Base-by-base conservation (phyloP, 768 basidiomycete species). In the Wakefieldia striispora region DNA sequence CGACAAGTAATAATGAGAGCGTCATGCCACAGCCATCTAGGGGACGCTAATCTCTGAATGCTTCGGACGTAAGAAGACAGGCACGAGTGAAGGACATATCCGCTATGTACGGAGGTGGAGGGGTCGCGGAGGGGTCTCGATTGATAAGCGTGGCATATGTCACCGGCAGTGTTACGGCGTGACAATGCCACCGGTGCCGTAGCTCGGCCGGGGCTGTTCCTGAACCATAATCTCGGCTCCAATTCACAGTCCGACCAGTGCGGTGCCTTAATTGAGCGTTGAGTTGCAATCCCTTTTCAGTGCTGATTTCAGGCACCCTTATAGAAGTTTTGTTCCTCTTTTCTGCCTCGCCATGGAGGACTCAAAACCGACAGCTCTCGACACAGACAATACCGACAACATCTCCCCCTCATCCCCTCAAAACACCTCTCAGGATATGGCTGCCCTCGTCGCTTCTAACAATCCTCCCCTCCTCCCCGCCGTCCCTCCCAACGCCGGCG, bases 181-280 rank as follows among this genome's bases (percentile, higher is more conserved):
- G 58, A 50, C 54, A 59, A 51, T 57, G 53, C 49, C 44, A 45
- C 59, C 66, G 68, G 66, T 69, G 66, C 66, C 66, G 66, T 69
- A 56, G 65, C 48, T 62, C 65, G 67, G 65, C 65, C 33, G 63
- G 56, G 51, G 61, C 43, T 58, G 68, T 69, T 54, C 66, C 66
- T 67, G 67, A 65, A 45, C 68, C 68, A 60, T 16, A 48, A 11
- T 2, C 10, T 23, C 43, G 64, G 66, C 0, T 6, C 29, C 0
- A 14, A 42, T 67, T 65, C n/a, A 10, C 55, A 68, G 63, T 67
- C 66, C 66, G 66, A 67, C 56, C 38, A 26, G 51, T 46, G 65
- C 65, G 53, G 66, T 67, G 66, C 66, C 66, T 67, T 67, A 67
- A 67, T 67, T 69, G 66, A 58, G 63, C 40, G 54, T 60, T 56